Evolutionary conservation across 768 basidiomycete genomes (phyloP), one percentile per base, ranked within the genome.

Genomic region (Boletellus emodensis): DNA sequence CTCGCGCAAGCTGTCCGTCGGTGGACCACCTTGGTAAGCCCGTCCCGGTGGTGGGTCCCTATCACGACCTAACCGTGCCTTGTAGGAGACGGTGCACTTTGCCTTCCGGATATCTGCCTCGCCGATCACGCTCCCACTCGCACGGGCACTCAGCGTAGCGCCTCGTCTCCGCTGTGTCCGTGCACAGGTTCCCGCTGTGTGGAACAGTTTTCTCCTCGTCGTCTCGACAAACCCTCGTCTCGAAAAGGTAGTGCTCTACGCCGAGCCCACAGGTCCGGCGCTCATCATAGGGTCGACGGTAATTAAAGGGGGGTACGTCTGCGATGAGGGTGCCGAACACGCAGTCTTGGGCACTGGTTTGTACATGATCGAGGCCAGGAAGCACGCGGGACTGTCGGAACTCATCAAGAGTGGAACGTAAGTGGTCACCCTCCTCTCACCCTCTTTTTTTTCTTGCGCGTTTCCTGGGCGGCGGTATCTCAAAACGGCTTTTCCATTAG

Each of bases 311-410:
- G 39, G 42, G 0, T 26, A 41, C 18, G 44, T 40, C 15, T 49
- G 36, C 50, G 53, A 56, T 17, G 52, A 54, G 3, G 52, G 53
- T 6, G 49, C 53, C 44, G 63, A 56, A 55, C 60, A 64, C 48
- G 74, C 75, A 15, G 65, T 78, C 17, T 57, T 75, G 36, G 72
- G 74, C 14, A 78, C 77, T 1, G 77, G 79, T 15, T 64, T 84
- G 57, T 86, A 81, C 64, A 72, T 85, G 60, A 75, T 71, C 52
- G 77, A 80, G 61, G 80, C 83, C 0, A 75, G 68, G 65, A 75
- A 75, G 54, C 76, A 84, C 43, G 45, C 71, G 15, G 66, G 79
- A 36, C 66, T 85, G 45, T 71, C 65, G 39, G 81, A 80, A 53
- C 71, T 85, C 45, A 77, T 85, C 48, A 71, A 69, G 42, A 69